Evolutionary conservation across 2,329 filamentous ascomycete genomes (phyloP).

Genomic region (Diaporthe amygdali): DNA sequence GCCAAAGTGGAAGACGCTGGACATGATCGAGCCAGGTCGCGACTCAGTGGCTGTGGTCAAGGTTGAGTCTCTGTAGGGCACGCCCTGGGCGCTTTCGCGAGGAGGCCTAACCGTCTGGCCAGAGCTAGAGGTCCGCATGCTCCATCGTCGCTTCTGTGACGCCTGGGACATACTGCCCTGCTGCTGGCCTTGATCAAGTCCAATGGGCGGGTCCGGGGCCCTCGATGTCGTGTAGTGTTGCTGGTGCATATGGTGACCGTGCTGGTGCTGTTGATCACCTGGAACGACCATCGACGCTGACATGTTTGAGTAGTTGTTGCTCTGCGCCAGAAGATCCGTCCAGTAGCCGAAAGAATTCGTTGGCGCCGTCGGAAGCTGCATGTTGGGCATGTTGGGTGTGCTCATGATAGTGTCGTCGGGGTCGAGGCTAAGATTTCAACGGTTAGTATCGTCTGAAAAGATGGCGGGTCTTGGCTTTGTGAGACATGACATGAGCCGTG

Average conservation of each 20-base stretch:
- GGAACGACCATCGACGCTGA: conserved; percentile 21
- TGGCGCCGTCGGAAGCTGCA: conserved; percentile 23
- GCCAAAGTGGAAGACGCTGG: conserved; percentile 26
- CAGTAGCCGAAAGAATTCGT: conserved; percentile 27
- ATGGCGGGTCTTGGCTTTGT: not conserved
- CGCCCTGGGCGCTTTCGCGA: conserved; percentile 19
- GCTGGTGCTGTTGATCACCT: conserved; percentile 21
- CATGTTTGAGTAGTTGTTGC: conserved; percentile 21
- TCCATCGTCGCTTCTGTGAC: conserved; percentile 25
- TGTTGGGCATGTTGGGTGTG: conserved; percentile 22
- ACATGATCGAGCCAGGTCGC: conserved; percentile 27
- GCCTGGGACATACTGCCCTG: conserved; percentile 17
- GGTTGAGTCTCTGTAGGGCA: conserved; percentile 21
- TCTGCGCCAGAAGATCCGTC: conserved; percentile 23
- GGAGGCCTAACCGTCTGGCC: conserved; percentile 23
- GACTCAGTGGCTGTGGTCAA: conserved; percentile 20
- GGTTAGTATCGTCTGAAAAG: conserved; percentile 14
- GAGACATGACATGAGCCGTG: conserved; percentile 13
- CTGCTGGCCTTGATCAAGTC: conserved; percentile 12
- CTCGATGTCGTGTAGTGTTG: conserved; percentile 25
- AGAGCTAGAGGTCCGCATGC: conserved; percentile 26
- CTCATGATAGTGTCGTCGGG: conserved; percentile 27
- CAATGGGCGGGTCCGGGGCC: conserved; percentile 24
- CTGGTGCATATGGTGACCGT: conserved; percentile 17
- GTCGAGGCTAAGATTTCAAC: conserved; percentile 18